A percentile compares a stretch with the other conserved stretches of the same genome.
These are phyloP conservation scores for Linnemannia zychae DNA, from an alignment of 192 early-diverging fungal genomes.

Conservation along the genomic window DNA sequence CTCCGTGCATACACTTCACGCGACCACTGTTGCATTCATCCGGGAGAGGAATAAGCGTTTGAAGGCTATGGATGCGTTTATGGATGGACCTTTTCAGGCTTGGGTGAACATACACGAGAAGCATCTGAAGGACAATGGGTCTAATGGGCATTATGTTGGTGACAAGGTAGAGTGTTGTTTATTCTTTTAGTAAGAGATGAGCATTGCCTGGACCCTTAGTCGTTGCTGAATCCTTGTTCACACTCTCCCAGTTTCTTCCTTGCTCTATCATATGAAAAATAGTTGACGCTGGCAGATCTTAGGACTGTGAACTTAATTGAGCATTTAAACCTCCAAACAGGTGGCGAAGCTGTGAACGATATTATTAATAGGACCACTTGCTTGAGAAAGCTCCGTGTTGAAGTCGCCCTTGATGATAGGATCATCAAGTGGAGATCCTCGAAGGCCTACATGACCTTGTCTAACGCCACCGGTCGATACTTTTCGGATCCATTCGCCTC, in stretches of 20 bases:
- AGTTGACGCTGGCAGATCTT: neutral
- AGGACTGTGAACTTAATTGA: neutral
- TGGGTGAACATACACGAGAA: conserved; percentile 26
- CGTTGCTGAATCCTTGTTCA: too few relatives aligned
- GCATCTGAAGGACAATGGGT: conserved; percentile 28
- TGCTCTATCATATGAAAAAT: too few relatives aligned
- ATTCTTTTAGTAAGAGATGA: too few relatives aligned
- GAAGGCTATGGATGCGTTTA: conserved; percentile 15
- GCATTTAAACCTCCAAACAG: neutral
- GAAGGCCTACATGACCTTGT: neutral
- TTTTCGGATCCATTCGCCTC: neutral
- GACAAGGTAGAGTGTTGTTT: conserved; percentile 11
- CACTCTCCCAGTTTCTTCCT: too few relatives aligned
- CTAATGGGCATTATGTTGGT: conserved; percentile 33
- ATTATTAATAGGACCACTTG: neutral
- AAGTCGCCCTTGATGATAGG: neutral
- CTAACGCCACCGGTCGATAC: neutral
- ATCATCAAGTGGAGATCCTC: neutral
- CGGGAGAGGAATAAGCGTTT: conserved; percentile 10
- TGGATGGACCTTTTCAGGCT: neutral
- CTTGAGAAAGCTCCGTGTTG: neutral
- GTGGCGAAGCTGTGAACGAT: neutral
- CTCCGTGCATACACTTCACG: conserved; percentile 12
- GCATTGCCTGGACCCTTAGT: too few relatives aligned
- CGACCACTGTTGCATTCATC: neutral